These are phyloP conservation scores for Colletotrichum shisoi DNA, from an alignment of 2,329 filamentous ascomycete species.

Conservation along the genomic window DNA sequence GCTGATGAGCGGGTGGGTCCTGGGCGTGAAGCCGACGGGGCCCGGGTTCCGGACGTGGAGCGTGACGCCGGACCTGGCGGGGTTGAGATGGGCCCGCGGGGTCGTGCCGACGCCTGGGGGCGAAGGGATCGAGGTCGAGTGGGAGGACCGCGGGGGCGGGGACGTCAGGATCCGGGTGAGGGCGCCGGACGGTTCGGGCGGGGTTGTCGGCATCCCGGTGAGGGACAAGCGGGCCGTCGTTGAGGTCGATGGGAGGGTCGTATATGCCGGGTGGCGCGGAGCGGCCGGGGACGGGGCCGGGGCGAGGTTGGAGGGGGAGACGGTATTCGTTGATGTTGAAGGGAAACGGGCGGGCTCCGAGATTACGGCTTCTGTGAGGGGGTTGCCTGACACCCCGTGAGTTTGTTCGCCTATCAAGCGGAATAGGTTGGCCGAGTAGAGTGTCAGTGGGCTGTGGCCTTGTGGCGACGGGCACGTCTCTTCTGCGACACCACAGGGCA, in stretches of 20 bases:
- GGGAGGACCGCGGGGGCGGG: slow-evolving; percentile 44
- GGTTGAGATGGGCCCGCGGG: slow-evolving; percentile 55
- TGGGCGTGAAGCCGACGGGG: slow-evolving; percentile 55
- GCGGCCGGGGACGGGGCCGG: not conserved
- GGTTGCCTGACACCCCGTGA: not conserved
- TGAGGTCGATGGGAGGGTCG: slow-evolving; percentile 38
- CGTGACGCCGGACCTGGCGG: slow-evolving; percentile 50
- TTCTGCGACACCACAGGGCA: no score
- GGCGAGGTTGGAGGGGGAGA: slow-evolving; percentile 11
- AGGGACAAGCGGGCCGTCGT: slow-evolving; percentile 34
- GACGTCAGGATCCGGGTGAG: slow-evolving; percentile 45
- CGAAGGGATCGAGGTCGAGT: slow-evolving; percentile 51
- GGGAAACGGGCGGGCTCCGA: slow-evolving; percentile 3
- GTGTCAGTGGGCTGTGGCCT: not conserved
- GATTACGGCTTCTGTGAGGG: slow-evolving; percentile 3
- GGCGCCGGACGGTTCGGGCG: slow-evolving; percentile 46
- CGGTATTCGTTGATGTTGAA: slow-evolving; percentile 26
- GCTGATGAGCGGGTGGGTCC: slow-evolving; percentile 55
- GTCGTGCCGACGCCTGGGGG: slow-evolving; percentile 52
- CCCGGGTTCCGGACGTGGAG: slow-evolving; percentile 56
- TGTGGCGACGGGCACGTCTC: no score
- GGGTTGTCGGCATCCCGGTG: slow-evolving; percentile 44
- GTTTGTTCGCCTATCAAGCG: not conserved
- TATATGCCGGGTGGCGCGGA: slow-evolving; percentile 29
- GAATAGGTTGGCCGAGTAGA: not conserved